These are phyloP conservation scores for Ascochyta viciae-villosae DNA, from an alignment of 2,329 filamentous ascomycete species.

Conservation along the genomic window DNA sequence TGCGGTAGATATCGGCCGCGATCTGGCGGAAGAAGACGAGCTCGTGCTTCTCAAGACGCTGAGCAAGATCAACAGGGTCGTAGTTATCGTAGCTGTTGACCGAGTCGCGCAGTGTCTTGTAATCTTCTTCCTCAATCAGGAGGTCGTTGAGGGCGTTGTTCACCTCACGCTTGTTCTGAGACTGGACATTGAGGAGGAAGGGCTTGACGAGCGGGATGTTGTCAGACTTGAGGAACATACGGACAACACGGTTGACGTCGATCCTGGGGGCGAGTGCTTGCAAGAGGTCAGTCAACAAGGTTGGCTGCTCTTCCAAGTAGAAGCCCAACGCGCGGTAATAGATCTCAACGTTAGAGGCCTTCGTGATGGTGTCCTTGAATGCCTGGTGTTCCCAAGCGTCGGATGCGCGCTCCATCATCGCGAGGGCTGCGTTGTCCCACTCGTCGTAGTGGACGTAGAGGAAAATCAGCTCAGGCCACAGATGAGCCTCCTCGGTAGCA, in stretches of 20 bases:
- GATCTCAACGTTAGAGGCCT: slow-evolving; percentile 98
- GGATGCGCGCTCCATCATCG: slow-evolving; percentile 96
- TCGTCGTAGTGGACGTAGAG: slow-evolving; percentile 98
- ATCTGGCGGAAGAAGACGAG: slow-evolving; percentile 99
- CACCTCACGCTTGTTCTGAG: slow-evolving; percentile 97
- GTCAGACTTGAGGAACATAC: slow-evolving; percentile 98
- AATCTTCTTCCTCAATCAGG: slow-evolving; percentile 97
- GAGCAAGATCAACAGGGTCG: slow-evolving; percentile 89
- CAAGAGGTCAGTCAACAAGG: slow-evolving; percentile 92
- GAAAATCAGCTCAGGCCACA: slow-evolving; percentile 98
- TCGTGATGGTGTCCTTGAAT: slow-evolving; percentile 98
- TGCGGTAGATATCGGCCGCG: slow-evolving; percentile 96
- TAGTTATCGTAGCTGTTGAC: slow-evolving; percentile 99
- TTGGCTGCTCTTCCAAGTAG: slow-evolving; percentile 96
- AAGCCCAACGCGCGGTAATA: slow-evolving; percentile 98
- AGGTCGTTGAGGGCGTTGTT: slow-evolving; percentile 98
- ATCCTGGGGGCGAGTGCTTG: slow-evolving; percentile 91
- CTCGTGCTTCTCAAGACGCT: slow-evolving; percentile 95
- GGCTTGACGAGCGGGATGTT: slow-evolving; percentile 98
- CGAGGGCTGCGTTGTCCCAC: slow-evolving; percentile 94
- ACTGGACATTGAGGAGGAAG: slow-evolving; percentile 94
- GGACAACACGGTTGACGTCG: slow-evolving; percentile 98
- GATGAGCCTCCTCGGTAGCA: slow-evolving; percentile 89
- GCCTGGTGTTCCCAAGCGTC: slow-evolving; percentile 99
- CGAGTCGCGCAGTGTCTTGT: slow-evolving; percentile 97